Evolutionary conservation across 2,329 filamentous ascomycete species (phyloP), one percentile per base, ranked within the genome.

Genomic region (Hymenoscyphus repandus): DNA sequence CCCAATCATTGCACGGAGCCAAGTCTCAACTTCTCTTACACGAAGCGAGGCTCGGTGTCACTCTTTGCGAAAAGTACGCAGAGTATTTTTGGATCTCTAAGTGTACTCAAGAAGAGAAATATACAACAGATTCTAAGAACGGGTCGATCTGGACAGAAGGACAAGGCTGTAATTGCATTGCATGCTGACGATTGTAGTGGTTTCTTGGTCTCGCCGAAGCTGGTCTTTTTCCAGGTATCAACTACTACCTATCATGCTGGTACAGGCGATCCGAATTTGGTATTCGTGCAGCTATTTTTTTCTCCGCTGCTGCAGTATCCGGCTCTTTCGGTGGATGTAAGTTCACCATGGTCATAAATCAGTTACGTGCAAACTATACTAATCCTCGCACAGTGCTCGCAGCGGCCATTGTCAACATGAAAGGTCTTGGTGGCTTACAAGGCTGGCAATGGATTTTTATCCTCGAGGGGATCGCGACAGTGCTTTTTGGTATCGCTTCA

Each of bases 191-290:
- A 27, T 40, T 30, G 2, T 37, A 60, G 58, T 65, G 61, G 78
- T 89, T 89, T 62, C 73, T 92, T 0, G 88, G 88, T 20, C 70
- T 91, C 18, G 78, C 79, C 13, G 88, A 93, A 66, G 82, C 88
- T 7, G 88, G 87, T 6, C 73, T 92, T 0, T 90, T 88, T 62
- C 86, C 86, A 0, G 85, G 85, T 1, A 80, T 90, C 13, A 87
- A 86, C 58, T 92, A 90, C 67, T 90, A 90, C 64, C 76, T 93
- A 0, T 87, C 83, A 0, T 91, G 86, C 64, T 95, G 89, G 89
- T 95, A 93, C 62, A 85, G 81, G 64, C 77, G 88, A 33, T 79
- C 76, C 13, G 90, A 95, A 62, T 86, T 93, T 49, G 89, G 88
- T 45, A 76, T 90, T n/a, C 80, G 89, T 33, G 82, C 86, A 36